A percentile compares a stretch with the other conserved stretches of the same genome.
phyloP scores from a whole-genome alignment of 805 yeast species.

The Kodamaea laetipori region DNA sequence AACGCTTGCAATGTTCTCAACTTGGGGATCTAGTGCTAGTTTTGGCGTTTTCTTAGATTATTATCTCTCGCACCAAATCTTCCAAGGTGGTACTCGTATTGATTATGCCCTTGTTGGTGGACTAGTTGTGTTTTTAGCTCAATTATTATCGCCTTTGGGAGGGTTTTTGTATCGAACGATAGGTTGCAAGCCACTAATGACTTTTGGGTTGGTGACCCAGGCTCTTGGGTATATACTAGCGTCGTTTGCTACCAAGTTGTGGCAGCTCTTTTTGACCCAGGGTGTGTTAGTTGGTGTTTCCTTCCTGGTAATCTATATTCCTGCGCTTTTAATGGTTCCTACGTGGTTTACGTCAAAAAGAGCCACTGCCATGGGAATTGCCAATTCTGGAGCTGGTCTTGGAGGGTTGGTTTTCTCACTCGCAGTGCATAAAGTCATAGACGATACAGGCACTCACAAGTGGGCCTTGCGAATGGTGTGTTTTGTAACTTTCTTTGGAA shows the following conservation, averaged over 20 bases:
- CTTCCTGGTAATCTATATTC: slow-evolving; percentile 39
- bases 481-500: slow-evolving; percentile 29
- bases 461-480: slow-evolving; percentile 49
- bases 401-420: slow-evolving; percentile 55
- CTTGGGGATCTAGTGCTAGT: slow-evolving; percentile 77
- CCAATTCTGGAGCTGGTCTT: slow-evolving; percentile 53
- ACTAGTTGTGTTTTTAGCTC: slow-evolving; percentile 45
- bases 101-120: slow-evolving; percentile 75
- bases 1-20: slow-evolving; percentile 52
- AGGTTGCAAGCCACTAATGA: slow-evolving; percentile 43
- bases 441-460: slow-evolving; percentile 40
- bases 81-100: slow-evolving; percentile 54
- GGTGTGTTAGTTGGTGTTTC: slow-evolving; percentile 58
- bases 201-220: slow-evolving; percentile 52
- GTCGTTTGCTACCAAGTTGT: slow-evolving; percentile 54
- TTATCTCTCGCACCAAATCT: slow-evolving; percentile 52
- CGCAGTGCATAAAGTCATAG: slow-evolving; percentile 49
- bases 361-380: slow-evolving; percentile 52
- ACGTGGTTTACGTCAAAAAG: slow-evolving; percentile 60
- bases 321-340: slow-evolving; percentile 58
- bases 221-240: slow-evolving; percentile 62
- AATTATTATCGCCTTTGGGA: slow-evolving; percentile 38
- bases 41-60: slow-evolving; percentile 64
- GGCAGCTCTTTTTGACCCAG: slow-evolving; percentile 71
- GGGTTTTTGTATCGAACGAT: slow-evolving; percentile 47